Conservation (phyloP, 441 rosid genomes). For the Cnidoscolus chayamansa region DNA sequence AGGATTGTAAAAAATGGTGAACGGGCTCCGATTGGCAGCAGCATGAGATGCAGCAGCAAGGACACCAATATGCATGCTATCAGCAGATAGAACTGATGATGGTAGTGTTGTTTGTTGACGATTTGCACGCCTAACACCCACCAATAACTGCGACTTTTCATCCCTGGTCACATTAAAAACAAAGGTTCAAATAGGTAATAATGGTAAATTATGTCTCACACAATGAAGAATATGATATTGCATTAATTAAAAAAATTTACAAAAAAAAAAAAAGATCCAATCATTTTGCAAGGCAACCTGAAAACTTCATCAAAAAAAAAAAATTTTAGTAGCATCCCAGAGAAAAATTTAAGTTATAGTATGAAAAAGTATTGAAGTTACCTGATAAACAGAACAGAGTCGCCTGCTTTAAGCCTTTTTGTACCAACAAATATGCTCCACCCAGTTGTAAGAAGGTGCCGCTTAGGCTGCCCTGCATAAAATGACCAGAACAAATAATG, state of each 20-base stretch:
- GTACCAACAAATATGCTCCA: slow-evolving; percentile 97
- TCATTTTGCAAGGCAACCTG: not conserved
- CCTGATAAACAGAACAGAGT: slow-evolving; percentile 92
- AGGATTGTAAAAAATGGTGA: slow-evolving; percentile 90
- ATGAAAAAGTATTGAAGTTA: slow-evolving; percentile 23
- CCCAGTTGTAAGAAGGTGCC: slow-evolving; percentile 93
- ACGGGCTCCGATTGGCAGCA: slow-evolving; percentile 73
- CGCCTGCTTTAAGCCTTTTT: slow-evolving; percentile 92
- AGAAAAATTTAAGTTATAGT: not conserved
- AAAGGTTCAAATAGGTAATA: not conserved
- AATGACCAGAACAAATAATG: not conserved
- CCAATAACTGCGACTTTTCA: slow-evolving; percentile 93
- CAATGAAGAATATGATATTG: not conserved
- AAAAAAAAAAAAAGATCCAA: not conserved
- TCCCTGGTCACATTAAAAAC: slow-evolving; percentile 41
- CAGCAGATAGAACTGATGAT: slow-evolving; percentile 91
- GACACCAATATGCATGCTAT: slow-evolving; percentile 98
- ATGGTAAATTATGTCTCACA: not conserved
- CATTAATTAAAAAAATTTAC: not conserved
- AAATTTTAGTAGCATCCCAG: slow-evolving; percentile 5
- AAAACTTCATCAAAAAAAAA: too few species aligned
- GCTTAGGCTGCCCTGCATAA: slow-evolving; percentile 89
- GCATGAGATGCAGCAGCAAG: slow-evolving; percentile 99
- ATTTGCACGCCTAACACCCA: slow-evolving; percentile 91
- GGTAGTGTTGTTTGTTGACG: slow-evolving; percentile 85